A percentile compares a stretch with the other conserved stretches of the same genome.
Evolutionary conservation across 495 filamentous ascomycete genomes (phyloP).

Genomic region (Xylaria longipes): DNA sequence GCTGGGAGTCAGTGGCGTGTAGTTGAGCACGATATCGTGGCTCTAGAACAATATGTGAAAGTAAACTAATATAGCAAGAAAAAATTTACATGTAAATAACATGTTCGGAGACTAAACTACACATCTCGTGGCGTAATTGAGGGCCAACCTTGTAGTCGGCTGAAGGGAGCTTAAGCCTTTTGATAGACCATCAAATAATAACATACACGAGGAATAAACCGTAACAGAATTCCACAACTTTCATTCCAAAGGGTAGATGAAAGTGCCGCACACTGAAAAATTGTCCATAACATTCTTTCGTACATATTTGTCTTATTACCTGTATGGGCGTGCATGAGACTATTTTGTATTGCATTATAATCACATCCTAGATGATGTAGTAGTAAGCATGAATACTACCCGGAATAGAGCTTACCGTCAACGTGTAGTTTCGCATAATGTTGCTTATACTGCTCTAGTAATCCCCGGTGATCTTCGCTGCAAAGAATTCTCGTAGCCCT

Average conservation of each 20-base stretch:
- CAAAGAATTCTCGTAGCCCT: neutral
- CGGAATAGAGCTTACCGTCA: neutral
- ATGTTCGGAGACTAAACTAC: neutral
- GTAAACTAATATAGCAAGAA: neutral
- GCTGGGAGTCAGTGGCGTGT: neutral
- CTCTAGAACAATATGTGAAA: neutral
- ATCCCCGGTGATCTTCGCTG: neutral
- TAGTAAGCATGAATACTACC: neutral
- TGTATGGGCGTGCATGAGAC: neutral
- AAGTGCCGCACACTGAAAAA: neutral
- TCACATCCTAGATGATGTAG: neutral
- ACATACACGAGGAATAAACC: neutral
- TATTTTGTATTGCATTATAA: neutral
- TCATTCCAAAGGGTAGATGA: conserved; percentile 1
- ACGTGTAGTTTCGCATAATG: neutral
- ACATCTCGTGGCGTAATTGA: neutral
- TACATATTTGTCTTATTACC: neutral
- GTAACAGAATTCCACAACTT: neutral
- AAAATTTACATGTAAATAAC: no score
- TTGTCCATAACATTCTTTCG: neutral
- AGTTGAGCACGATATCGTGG: neutral
- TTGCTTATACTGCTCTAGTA: neutral
- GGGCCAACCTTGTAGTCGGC: neutral
- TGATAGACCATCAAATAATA: neutral
- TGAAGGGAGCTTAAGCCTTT: neutral